Base-by-base conservation (phyloP, 2,329 filamentous ascomycete species). In the Celoporthe dispersa region DNA sequence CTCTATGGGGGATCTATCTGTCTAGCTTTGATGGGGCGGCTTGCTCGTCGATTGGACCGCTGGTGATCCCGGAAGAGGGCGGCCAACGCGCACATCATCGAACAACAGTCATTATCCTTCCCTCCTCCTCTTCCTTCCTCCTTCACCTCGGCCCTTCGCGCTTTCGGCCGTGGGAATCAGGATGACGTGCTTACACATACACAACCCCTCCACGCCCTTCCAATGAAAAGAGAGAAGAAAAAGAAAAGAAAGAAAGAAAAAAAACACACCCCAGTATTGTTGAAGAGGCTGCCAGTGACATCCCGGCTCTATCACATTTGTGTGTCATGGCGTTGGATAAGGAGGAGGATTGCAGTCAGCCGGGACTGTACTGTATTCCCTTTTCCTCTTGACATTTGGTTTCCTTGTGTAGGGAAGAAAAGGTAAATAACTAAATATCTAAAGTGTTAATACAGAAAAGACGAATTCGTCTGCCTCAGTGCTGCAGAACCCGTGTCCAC, bases 121-220 rank as follows among this genome's bases (percentile, higher is more conserved):
- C 44, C 44, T 9, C 22, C 22, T n/a, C 44, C 8, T 7, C 41
- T 16, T 44, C 5, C 41, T 16, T 48, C 41, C 39, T 19, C 39
- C 41, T 51, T 3, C 62, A 25, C 51, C 69, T 70, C 69, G 69
- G 66, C 66, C 53, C 61, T 70, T 68, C 69, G 69, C 69, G 66
- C 53, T 41, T 65, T 68, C 65, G 66, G 51, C 68, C 51, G 28
- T 39, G 39, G 37, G 68, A 12, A 39, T 41, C 33, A 57, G 37
- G 68, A 53, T 48, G 44, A 11, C 22, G 44, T 48, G 44, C 39
- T 44, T 44, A 44, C 39, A 48, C 22, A 48, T 22, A 48, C 22
- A n/a, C 22, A n/a, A 14, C 41, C 41, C 16, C 41, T 44, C 41
- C 3, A n/a, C 44, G 22, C 22, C 22, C 19, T n/a, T 48, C 12